Percentiles rank a stretch among this genome's conserved stretches.
Evolutionary conservation across 176 grass and related monocot genomes (phyloP).

Genomic region (Phragmites australis): DNA sequence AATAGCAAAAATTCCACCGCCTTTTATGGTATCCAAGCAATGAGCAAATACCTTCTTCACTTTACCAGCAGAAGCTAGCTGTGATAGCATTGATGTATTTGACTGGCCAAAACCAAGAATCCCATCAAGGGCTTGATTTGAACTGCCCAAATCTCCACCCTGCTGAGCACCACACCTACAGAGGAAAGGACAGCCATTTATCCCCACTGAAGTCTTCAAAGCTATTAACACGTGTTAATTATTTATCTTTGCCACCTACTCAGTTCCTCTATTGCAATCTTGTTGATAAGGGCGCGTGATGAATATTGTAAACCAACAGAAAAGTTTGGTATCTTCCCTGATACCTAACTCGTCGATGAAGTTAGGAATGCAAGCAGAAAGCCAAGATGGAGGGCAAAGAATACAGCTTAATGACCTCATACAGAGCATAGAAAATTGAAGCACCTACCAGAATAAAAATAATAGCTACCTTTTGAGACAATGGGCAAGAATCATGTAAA

Average conservation of each 20-base stretch:
- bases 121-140: slow-evolving; percentile 87
- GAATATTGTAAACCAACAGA: neutral
- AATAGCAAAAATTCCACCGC: slow-evolving; percentile 90
- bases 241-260: neutral
- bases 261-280: neutral
- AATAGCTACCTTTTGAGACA: neutral
- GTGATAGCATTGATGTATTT: slow-evolving; percentile 89
- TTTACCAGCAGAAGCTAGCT: slow-evolving; percentile 76
- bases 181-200: slow-evolving; percentile 36
- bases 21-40: slow-evolving; percentile 83
- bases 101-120: slow-evolving; percentile 98
- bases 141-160: slow-evolving; percentile 85
- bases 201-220: slow-evolving; percentile 20
- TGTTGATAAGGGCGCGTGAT: neutral
- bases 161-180: slow-evolving; percentile 90
- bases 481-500: slow-evolving; percentile 11
- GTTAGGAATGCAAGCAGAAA: neutral
- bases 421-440: slow-evolving; percentile 8
- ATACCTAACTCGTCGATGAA: slow-evolving; percentile 26
- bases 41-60: slow-evolving; percentile 95
- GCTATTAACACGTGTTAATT: slow-evolving; percentile 5
- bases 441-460: neutral
- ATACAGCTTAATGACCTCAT: neutral
- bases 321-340: slow-evolving; percentile 27
- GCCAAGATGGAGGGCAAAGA: neutral